phyloP scores from a whole-genome alignment of 257 asterid species.

The Solanum microdontum region DNA sequence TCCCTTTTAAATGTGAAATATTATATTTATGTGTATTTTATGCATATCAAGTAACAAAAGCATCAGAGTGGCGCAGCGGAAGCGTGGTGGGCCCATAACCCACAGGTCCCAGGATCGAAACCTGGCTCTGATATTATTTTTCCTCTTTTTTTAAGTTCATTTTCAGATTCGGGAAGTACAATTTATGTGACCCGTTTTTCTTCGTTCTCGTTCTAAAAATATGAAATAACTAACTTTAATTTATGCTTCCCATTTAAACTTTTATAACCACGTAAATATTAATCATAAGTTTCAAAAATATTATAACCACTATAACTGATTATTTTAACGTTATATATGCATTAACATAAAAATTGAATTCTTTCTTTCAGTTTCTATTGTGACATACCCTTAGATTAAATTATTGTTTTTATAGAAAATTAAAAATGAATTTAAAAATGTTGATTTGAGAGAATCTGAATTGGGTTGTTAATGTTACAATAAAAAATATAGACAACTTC shows the following conservation, averaged over 20 bases:
- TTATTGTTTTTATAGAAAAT: background rate
- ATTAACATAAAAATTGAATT: background rate
- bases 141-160: background rate
- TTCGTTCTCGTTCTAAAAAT: no score
- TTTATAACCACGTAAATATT: background rate
- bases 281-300: background rate
- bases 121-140: constrained; percentile 73
- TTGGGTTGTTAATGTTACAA: background rate
- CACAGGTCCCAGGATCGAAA: constrained; percentile 99
- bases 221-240: no score
- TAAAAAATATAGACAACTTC: background rate
- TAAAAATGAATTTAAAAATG: background rate
- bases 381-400: background rate
- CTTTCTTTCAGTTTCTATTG: background rate
- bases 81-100: constrained; percentile 99
- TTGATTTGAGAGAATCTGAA: background rate
- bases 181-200: no score
- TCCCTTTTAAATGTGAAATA: background rate
- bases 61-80: constrained; percentile 59
- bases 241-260: no score
- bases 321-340: background rate
- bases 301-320: background rate
- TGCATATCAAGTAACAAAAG: background rate
- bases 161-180: background rate
- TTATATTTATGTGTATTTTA: no score